These are phyloP conservation scores for Candida sanyiensis DNA, from an alignment of 805 yeast species.

Conservation along the genomic window DNA sequence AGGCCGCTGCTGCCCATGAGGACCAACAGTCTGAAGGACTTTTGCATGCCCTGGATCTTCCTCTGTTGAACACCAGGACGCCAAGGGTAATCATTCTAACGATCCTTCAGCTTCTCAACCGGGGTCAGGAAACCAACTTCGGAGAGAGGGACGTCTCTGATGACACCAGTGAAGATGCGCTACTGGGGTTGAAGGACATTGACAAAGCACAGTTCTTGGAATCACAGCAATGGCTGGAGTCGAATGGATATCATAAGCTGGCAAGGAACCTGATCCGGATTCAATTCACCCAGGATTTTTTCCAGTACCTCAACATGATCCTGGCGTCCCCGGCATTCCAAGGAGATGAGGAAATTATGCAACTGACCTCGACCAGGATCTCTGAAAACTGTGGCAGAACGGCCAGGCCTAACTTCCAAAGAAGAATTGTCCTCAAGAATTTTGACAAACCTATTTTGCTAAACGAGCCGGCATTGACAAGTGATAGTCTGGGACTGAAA, in stretches of 20 bases:
- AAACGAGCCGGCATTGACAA: constrained; percentile 79
- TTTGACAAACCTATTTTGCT: constrained; percentile 32
- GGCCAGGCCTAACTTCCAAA: constrained; percentile 65
- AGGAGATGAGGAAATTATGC: constrained; percentile 37
- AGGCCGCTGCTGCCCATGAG: background rate
- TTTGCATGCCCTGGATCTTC: constrained; percentile 55
- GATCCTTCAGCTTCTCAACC: constrained; percentile 43
- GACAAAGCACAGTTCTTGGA: constrained; percentile 27
- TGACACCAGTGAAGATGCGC: constrained; percentile 11
- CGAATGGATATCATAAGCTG: constrained; percentile 31
- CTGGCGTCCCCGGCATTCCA: constrained; percentile 38
- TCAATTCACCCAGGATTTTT: constrained; percentile 33
- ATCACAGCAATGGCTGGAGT: constrained; percentile 41
- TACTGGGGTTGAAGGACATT: constrained; percentile 24
- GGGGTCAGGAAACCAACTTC: constrained; percentile 49
- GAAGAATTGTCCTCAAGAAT: constrained; percentile 49
- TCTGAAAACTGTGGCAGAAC: constrained; percentile 82
- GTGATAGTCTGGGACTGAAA: constrained; percentile 83
- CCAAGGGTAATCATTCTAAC: constrained; percentile 40
- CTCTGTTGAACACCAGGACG: constrained; percentile 41
- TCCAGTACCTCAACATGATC: constrained; percentile 44
- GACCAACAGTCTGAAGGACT: constrained; percentile 25
- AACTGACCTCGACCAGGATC: constrained; percentile 56
- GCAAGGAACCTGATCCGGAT: constrained; percentile 27
- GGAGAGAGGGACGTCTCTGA: constrained; percentile 14